These are phyloP conservation scores for Colletotrichum sp. DNA, from an alignment of 2,329 filamentous ascomycete genomes.

Conservation along the genomic window DNA sequence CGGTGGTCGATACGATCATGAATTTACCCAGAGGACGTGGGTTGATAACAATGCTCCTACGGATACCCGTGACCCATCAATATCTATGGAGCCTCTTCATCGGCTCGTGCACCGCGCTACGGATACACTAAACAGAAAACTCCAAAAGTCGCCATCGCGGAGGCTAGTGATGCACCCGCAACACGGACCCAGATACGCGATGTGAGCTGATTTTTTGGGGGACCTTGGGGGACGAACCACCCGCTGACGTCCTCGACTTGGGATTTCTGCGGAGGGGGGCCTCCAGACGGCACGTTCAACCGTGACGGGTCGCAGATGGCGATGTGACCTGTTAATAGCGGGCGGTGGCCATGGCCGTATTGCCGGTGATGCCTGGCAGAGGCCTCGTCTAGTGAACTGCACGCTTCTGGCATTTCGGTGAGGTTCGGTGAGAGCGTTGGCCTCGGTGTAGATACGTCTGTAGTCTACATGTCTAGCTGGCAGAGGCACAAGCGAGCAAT, in stretches of 20 bases:
- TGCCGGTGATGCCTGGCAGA: not conserved
- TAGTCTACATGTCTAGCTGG: fast-evolving
- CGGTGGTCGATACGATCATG: too few species aligned
- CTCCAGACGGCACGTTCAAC: not conserved
- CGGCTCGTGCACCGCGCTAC: not conserved
- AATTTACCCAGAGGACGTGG: too few species aligned
- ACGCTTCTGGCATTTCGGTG: not conserved
- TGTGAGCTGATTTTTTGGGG: not conserved
- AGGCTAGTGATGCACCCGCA: not conserved
- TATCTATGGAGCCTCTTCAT: not conserved
- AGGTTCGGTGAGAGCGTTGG: not conserved
- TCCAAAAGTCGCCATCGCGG: not conserved
- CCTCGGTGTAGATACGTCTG: not conserved
- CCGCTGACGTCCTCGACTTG: conserved; percentile 8
- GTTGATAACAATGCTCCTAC: not conserved
- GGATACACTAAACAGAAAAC: not conserved
- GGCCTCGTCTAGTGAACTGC: not conserved
- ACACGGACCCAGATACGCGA: conserved; percentile 7
- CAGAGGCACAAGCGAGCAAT: too few species aligned
- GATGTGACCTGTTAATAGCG: not conserved
- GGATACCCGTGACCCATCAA: not conserved
- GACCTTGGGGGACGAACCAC: not conserved
- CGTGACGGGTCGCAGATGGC: not conserved
- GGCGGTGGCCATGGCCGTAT: not conserved
- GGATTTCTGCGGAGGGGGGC: not conserved